Base-by-base conservation (phyloP, 495 filamentous ascomycete species). In the Xylaria sp. region DNA sequence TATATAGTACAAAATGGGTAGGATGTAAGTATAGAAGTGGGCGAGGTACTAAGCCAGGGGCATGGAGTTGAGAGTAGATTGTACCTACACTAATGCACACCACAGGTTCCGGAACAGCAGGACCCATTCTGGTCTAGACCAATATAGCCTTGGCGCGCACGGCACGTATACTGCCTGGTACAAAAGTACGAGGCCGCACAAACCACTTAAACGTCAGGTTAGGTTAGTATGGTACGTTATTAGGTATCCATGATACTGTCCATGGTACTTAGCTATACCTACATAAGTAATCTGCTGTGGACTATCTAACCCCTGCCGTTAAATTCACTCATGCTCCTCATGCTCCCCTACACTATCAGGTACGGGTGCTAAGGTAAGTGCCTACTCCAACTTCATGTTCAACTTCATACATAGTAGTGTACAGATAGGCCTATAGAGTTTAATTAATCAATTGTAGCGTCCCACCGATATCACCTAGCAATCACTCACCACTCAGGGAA, bases 41-140 rank as follows among this genome's bases (percentile, higher is more conserved):
- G 35, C 8, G 35, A 37, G 35, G 35, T 37, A 37, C 35, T n/a
- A n/a, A n/a, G n/a, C n/a, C n/a, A n/a, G n/a, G n/a, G n/a, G n/a
- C n/a, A n/a, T n/a, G n/a, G n/a, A n/a, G n/a, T n/a, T n/a, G n/a
- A n/a, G n/a, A n/a, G n/a, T n/a, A n/a, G n/a, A n/a, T 4, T 37
- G 35, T 50, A 15, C 52, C 26, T 55, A n/a, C n/a, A n/a, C n/a
- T n/a, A n/a, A n/a, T n/a, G n/a, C n/a, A n/a, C n/a, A n/a, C 31
- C 11, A 40, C 57, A 41, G 21, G 24, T 62, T 67, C 48, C 35
- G 33, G 48, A 67, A 31, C 55, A 31, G 40, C 66, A 46, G 66
- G 66, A 48, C 66, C 66, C 55, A 59, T 59, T 61, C 26, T 37
- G 66, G 66, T 68, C 66, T 61, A 61, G 66, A 68, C 66, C 66